Evolutionary conservation across 2,329 filamentous ascomycete species (phyloP).

Genomic region (Macroventuria anomochaeta): DNA sequence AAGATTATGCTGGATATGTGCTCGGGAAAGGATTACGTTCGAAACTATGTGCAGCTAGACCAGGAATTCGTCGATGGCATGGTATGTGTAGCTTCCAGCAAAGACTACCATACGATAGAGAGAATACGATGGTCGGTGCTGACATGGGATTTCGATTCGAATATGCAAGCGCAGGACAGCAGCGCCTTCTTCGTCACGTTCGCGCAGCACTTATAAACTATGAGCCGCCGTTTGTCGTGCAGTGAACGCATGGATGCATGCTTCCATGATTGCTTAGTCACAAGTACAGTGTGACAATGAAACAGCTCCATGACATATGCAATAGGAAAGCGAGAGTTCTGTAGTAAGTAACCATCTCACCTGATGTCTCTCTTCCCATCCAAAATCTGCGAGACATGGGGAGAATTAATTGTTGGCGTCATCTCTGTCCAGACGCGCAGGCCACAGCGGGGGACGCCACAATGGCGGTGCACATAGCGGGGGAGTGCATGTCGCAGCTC

Average conservation of each 20-base stretch:
- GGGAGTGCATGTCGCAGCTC: conserved; percentile 8
- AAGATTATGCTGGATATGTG: conserved; percentile 10
- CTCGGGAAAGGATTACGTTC: neutral
- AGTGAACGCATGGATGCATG: neutral
- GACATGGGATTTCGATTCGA: neutral
- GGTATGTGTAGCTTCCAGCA: neutral
- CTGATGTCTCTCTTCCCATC: neutral
- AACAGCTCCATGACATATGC: neutral
- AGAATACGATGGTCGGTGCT: neutral
- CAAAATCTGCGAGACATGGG: conserved; percentile 2
- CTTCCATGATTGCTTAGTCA: conserved; percentile 4
- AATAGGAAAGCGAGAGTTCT: neutral
- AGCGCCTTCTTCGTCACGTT: conserved; percentile 2
- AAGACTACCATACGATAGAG: neutral
- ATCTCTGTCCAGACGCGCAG: conserved; percentile 1
- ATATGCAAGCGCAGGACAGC: neutral
- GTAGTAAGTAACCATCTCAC: neutral
- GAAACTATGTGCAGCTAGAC: conserved; percentile 1
- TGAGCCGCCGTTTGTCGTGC: neutral
- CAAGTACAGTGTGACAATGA: neutral
- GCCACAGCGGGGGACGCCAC: conserved; percentile 2
- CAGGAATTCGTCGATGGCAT: neutral
- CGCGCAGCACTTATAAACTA: neutral
- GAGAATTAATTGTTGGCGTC: conserved; percentile 1
- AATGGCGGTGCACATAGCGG: conserved; percentile 8